phyloP scores from a whole-genome alignment of 306 rosid genomes.

The Mucuna pruriens region DNA sequence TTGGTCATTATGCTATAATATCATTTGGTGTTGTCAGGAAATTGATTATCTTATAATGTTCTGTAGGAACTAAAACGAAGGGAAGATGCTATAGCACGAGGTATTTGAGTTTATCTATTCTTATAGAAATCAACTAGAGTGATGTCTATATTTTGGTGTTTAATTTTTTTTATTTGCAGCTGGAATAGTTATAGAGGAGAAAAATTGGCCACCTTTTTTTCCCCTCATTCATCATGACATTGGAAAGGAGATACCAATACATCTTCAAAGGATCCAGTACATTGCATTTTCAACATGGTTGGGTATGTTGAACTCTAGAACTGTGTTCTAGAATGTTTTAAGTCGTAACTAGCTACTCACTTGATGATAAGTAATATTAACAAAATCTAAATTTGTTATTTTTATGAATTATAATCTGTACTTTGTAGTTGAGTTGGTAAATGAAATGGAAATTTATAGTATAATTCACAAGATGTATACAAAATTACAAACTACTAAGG shows the following conservation, averaged over 20 bases:
- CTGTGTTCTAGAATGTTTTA: constrained; percentile 26
- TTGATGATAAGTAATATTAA: constrained; percentile 26
- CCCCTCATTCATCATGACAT: constrained; percentile 97
- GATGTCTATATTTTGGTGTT: constrained; percentile 18
- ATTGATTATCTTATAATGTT: constrained; percentile 40
- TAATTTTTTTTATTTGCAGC: constrained; percentile 54
- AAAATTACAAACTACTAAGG: background rate
- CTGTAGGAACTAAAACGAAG: constrained; percentile 79
- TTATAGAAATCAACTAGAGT: background rate
- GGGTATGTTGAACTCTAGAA: constrained; percentile 63
- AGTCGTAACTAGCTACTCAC: constrained; percentile 27
- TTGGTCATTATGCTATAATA: constrained; percentile 30
- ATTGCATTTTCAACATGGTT: constrained; percentile 87
- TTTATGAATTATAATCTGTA: background rate
- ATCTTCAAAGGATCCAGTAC: constrained; percentile 86
- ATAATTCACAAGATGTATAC: constrained; percentile 2
- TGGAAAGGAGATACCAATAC: constrained; percentile 88
- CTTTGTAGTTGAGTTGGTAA: constrained; percentile 11
- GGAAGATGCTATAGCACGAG: constrained; percentile 82
- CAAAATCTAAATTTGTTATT: background rate
- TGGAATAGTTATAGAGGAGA: constrained; percentile 81
- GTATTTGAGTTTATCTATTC: constrained; percentile 54
- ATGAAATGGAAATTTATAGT: background rate
- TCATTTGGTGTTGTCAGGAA: constrained; percentile 17
- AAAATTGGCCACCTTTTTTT: constrained; percentile 92